Percentiles rank a stretch among this genome's conserved stretches.
Conservation (phyloP, 176 grass and related monocot genomes). For the Tillandsia leiboldiana region DNA sequence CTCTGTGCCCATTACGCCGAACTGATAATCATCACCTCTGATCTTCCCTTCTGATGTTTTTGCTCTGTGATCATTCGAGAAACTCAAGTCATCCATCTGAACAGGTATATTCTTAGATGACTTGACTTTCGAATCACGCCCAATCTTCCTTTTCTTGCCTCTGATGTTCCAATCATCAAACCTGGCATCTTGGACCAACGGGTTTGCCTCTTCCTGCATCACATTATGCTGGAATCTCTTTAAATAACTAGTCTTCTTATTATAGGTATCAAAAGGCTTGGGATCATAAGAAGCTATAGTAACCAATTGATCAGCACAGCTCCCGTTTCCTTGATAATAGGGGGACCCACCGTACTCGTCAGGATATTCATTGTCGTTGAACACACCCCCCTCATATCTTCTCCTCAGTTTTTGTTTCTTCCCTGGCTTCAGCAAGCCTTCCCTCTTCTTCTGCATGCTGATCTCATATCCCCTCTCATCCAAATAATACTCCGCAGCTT, state of each 20-base stretch:
- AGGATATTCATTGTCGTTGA: constrained; percentile 24
- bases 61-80: constrained; percentile 29
- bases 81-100: constrained; percentile 27
- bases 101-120: constrained; percentile 34
- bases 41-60: constrained; percentile 32
- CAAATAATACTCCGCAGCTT: constrained; percentile 21
- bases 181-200: constrained; percentile 14
- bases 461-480: constrained; percentile 30
- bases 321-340: constrained; percentile 40
- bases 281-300: constrained; percentile 53
- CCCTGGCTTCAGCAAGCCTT: constrained; percentile 31
- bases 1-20: constrained; percentile 32
- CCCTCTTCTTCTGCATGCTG: constrained; percentile 23
- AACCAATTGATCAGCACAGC: constrained; percentile 36
- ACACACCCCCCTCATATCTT: constrained; percentile 34
- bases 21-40: constrained; percentile 27
- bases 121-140: constrained; percentile 35
- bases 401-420: constrained; percentile 48
- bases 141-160: constrained; percentile 16
- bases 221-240: constrained; percentile 25
- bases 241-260: constrained; percentile 40
- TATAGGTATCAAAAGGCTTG: constrained; percentile 36
- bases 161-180: constrained; percentile 36
- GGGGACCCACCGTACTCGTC: constrained; percentile 26
- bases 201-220: constrained; percentile 19